Base-by-base conservation (phyloP, 805 yeast genomes). In the Wickerhamomyces subpelliculosus region DNA sequence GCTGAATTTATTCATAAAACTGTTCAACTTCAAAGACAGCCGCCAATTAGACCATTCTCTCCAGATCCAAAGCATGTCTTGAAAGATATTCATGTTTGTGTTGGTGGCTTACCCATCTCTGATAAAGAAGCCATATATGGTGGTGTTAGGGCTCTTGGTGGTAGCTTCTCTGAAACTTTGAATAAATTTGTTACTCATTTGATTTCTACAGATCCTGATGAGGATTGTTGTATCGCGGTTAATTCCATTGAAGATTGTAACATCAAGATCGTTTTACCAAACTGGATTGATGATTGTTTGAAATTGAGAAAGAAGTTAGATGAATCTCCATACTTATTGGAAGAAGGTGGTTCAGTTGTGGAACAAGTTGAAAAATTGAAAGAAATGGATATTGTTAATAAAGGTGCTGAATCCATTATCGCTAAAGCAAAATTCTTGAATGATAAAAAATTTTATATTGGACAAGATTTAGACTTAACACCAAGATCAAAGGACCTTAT, bases 161-260 rank as follows among this genome's bases (percentile, higher is more conserved):
- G 96, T 4, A 78, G 74, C 25, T 78, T 67, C 51, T 62, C 75
- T 29, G 82, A 80, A 42, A 48, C 52, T 14, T 63, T 89, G 23
- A 78, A 86, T 8, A 72, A 72, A 37, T 73, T 72, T 45, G 84
- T 95, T 2, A 85, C 96, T 0, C 97, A 90, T 65, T 67, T 87
- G 26, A 64, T 90, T 17, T 73, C 90, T 0, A 52, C 58, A 5
- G 75, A 73, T 44, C 53, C 73, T 4, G 73, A 76, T 38, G 84
- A 77, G 37, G 77, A 77, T 41, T 73, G 80, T 34, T 67, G 76
- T 27, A 65, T 73, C 20, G 86, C 84, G 1, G 63, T 67, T 3
- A 60, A 70, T 34, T 51, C 62, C 23, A 58, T 60, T 19, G 62
- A 61, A 1, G 55, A 55, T 5, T 57, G 65, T 27, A 56, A 65